A percentile compares a stretch with the other conserved stretches of the same genome.
Conservation (phyloP, 2,329 filamentous ascomycete species). For the Beauveria caledonica region DNA sequence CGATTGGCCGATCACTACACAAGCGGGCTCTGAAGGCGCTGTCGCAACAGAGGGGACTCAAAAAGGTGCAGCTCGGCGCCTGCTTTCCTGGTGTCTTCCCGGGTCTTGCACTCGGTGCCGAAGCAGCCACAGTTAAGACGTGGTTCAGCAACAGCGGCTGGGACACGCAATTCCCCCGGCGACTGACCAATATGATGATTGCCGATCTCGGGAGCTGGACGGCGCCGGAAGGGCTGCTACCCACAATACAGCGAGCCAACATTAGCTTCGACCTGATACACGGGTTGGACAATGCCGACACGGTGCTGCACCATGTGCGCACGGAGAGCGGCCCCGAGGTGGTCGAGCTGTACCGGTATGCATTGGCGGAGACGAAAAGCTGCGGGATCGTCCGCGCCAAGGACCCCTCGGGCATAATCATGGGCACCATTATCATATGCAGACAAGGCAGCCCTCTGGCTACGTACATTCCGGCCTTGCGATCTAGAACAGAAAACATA, state of each 20-base stretch:
- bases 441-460: conserved; percentile 60
- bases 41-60: conserved; percentile 59
- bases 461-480: conserved; percentile 60
- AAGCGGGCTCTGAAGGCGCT: conserved; percentile 74
- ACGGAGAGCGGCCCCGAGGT: conserved; percentile 69
- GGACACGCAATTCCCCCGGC: conserved; percentile 58
- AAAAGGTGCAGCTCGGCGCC: conserved; percentile 73
- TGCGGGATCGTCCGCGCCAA: conserved; percentile 82
- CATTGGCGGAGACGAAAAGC: conserved; percentile 59
- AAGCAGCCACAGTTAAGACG: conserved; percentile 42
- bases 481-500: conserved; percentile 48
- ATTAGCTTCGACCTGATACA: conserved; percentile 79
- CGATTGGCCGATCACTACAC: conserved; percentile 84
- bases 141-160: conserved; percentile 92
- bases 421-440: conserved; percentile 76
- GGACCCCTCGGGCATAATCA: conserved; percentile 54
- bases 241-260: conserved; percentile 62
- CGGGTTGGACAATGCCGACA: conserved; percentile 66
- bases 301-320: conserved; percentile 66
- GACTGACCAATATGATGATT: conserved; percentile 61
- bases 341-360: conserved; percentile 69
- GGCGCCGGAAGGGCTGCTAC: conserved; percentile 67
- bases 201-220: conserved; percentile 64
- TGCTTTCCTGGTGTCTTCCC: conserved; percentile 78
- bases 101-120: conserved; percentile 60